These are phyloP conservation scores for Colletotrichum higginsianum DNA, from an alignment of 2,329 filamentous ascomycete species.

Conservation along the genomic window DNA sequence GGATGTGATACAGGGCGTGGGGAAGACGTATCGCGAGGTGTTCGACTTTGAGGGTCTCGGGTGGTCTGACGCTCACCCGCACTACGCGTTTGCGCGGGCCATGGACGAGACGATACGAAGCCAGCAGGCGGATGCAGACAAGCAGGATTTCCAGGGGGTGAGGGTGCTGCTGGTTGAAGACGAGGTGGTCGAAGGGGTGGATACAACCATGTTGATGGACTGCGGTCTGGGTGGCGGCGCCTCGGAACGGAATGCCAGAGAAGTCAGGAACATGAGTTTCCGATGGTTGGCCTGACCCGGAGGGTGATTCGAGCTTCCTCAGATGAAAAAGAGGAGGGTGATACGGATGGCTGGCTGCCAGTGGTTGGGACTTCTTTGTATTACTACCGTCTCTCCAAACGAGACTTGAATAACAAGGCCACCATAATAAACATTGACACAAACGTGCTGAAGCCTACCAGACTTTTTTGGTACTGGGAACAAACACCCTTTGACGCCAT, in stretches of 20 bases:
- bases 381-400: conserved; percentile 35
- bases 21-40: conserved; percentile 51
- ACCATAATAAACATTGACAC: conserved; percentile 27
- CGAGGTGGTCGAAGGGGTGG: conserved; percentile 36
- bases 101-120: conserved; percentile 49
- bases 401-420: conserved; percentile 35
- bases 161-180: conserved; percentile 48
- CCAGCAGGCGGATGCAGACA: conserved; percentile 47
- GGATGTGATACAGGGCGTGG: conserved; percentile 51
- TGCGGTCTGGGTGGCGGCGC: conserved; percentile 11
- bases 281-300: conserved; percentile 11
- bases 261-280: conserved; percentile 7
- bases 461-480: conserved; percentile 32
- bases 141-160: conserved; percentile 47
- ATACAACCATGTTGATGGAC: conserved; percentile 36
- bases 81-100: conserved; percentile 50
- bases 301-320: background rate
- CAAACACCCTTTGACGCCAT: conserved; percentile 43
- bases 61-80: conserved; percentile 50
- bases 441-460: conserved; percentile 41
- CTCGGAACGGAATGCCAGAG: background rate
- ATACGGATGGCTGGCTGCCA: background rate
- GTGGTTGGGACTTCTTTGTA: conserved; percentile 30
- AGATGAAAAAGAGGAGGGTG: too few species aligned
- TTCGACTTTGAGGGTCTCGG: conserved; percentile 51